Base-by-base conservation (phyloP, 2,329 filamentous ascomycete species). In the Sporothrix brunneoviolacea region DNA sequence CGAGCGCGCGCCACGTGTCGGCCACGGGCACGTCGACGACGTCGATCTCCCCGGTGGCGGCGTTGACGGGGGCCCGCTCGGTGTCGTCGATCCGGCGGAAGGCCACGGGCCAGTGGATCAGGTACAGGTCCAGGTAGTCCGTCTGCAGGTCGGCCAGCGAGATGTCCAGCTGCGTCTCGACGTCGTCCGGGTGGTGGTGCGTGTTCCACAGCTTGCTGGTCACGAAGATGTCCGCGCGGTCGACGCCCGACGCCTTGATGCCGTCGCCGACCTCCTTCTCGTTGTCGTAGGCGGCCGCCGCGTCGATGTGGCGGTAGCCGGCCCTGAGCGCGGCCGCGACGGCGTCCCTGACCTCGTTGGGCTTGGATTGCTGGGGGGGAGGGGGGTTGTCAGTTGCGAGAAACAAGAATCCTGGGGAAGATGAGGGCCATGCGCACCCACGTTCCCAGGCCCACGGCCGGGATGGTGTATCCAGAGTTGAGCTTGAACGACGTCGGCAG, bases 181-280 rank as follows among this genome's bases (percentile, higher is more conserved):
- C 70, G 51, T 76, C 66, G 35, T 74, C 32, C 2, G 50, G 36
- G 15, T 10, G 65, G 58, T 79, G 76, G 36, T 74, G 66, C 12
- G 69, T 77, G 65, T 80, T 80, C 78, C 77, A 83, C 12, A 82
- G 67, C 67, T 83, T 83, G 55, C 73, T 74, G n/a, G 79, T n/a
- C 5, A 46, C 33, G 63, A 75, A 69, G 21, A 55, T 50, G 9
- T 55, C 43, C 18, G 47, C 43, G 35, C 55, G 54, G 12, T 50
- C 41, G 8, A 57, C 47, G 22, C 54, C 54, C 12, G 45, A 42
- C 8, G 32, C 33, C 19, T 39, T 47, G 42, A 57, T 53, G 37
- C 55, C 55, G 36, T 42, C 38, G 43, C 51, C 55, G 15, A 55
- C 55, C 38, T 57, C 54, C 22, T 30, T 28, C 43, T 57, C 48